Evolutionary conservation across 129 eudicot species (phyloP), one percentile per base, ranked within the genome.

Genomic region (Centaurea solstitialis): DNA sequence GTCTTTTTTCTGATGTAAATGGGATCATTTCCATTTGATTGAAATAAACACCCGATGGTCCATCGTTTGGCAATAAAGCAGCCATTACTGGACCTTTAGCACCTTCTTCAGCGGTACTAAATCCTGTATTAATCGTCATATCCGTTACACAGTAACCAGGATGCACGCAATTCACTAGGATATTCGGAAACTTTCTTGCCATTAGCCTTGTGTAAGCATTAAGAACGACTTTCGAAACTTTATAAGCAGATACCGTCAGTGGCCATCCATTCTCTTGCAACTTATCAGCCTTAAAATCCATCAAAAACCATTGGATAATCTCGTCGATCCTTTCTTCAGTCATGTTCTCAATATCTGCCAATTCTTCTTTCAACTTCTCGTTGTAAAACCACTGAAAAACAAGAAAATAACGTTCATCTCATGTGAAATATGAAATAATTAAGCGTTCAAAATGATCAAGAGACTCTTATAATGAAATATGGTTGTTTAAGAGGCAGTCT

Each of bases 121-220:
- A 38, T 15, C 95, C 94, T 0, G 81, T 83, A 6, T 87, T 23
- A 68, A 70, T 7, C 6, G 87, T 81, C 0, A 92, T 50, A 24
- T 88, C 95, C 2, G 97, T 92, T 35, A 59, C 77, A 1, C 84
- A 86, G 83, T 74, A 90, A 4, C 97, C 97, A 0, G 88, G 93
- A 76, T 85, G 85, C 17, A 89, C 84, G 18, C 83, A 37, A 15
- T 89, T 86, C 24, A 82, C 28, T 35, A 82, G 79, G 21, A 89
- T 73, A 33, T 7, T 68, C 5, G 76, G 86, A 10, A 6, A 80
- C 45, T 69, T 82, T 67, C 22, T 75, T 4, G 89, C 93, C 61
- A 84, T 22, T 3, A 87, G 74, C 76, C 89, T 85, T 68, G 93
- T 89, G 41, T 82, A 84, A 13, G 89, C 87, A 65, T 77, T 89